phyloP scores from a whole-genome alignment of 352 stramenopile genomes.

The Phytophthora constricta region DNA sequence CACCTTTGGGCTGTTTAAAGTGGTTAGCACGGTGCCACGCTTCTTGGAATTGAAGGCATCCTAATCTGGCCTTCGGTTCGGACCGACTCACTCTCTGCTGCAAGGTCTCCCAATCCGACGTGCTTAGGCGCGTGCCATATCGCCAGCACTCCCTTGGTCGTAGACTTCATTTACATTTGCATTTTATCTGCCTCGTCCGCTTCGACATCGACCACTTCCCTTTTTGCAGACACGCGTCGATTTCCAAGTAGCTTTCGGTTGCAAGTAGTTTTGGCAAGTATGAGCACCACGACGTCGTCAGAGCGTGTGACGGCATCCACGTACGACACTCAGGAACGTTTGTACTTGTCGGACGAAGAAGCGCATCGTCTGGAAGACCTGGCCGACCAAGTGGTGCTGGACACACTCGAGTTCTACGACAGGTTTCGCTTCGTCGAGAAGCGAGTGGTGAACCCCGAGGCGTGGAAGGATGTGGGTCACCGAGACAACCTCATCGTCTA shows the following conservation, averaged over 20 bases:
- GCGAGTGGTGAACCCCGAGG: constrained; percentile 34
- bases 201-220: constrained; percentile 20
- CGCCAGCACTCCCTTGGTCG: background rate
- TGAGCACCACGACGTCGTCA: constrained; percentile 37
- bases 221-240: constrained; percentile 6
- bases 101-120: background rate
- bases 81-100: constrained; percentile 1
- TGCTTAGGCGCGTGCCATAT: constrained; percentile 25
- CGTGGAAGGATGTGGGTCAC: constrained; percentile 55
- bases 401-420: constrained; percentile 51
- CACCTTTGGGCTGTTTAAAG: constrained; percentile 3
- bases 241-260: background rate
- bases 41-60: too few relatives aligned
- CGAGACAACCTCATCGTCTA: constrained; percentile 60
- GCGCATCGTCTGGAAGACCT: constrained; percentile 31
- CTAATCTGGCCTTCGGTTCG: constrained; percentile 17
- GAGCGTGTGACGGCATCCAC: constrained; percentile 17
- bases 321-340: constrained; percentile 18
- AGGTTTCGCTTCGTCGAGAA: constrained; percentile 45
- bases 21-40: background rate
- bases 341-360: constrained; percentile 35
- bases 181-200: background rate
- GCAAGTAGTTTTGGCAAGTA: constrained; percentile 15
- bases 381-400: constrained; percentile 41
- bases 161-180: background rate